Percentiles rank a stretch among this genome's conserved stretches.
phyloP scores from a whole-genome alignment of 2,329 filamentous ascomycete species.

The Xylariaceae sp. region DNA sequence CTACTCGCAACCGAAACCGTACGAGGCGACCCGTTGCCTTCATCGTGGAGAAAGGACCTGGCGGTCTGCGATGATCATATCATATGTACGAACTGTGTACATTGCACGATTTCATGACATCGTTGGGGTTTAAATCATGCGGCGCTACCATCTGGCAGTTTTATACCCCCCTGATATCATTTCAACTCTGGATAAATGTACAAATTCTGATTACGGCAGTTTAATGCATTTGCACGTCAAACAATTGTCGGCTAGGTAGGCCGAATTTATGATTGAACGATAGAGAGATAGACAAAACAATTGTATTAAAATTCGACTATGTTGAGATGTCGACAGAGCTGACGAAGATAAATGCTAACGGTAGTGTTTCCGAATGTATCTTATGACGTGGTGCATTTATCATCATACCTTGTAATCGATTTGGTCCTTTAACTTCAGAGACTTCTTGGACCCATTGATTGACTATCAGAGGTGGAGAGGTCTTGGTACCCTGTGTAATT shows the following conservation, averaged over 20 bases:
- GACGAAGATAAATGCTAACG: background rate
- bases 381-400: too few relatives aligned
- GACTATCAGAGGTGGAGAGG: too few relatives aligned
- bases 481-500: too few relatives aligned
- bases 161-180: constrained; percentile 16
- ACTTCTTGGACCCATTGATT: too few relatives aligned
- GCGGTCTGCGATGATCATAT: constrained; percentile 28
- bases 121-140: background rate
- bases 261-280: too few relatives aligned
- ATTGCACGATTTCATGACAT: background rate
- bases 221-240: too few relatives aligned
- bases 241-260: too few relatives aligned
- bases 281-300: too few relatives aligned
- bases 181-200: constrained; percentile 17
- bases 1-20: constrained; percentile 28
- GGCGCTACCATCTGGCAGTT: constrained; percentile 1
- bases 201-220: background rate
- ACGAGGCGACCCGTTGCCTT: constrained; percentile 38
- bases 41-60: constrained; percentile 41
- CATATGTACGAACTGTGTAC: background rate
- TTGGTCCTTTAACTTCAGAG: too few relatives aligned
- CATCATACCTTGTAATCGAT: too few relatives aligned
- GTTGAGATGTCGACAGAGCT: background rate
- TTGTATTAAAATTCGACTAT: too few relatives aligned
- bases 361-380: too few relatives aligned